Percentiles rank a stretch among this genome's conserved stretches.
phyloP scores from a whole-genome alignment of 164 flowering plant species.

The Santalum album region DNA sequence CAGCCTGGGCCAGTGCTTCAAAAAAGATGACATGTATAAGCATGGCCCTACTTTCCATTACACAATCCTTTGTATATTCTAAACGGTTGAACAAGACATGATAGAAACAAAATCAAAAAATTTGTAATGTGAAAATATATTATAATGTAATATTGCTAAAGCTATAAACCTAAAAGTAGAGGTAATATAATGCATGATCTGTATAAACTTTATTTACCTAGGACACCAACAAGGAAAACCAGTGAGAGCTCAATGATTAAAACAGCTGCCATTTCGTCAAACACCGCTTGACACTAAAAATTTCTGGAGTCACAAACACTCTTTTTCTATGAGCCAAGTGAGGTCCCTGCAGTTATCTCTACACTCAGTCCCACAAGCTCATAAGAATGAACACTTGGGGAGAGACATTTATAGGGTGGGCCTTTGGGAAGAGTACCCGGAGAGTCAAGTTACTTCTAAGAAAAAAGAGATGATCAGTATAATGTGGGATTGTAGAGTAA shows the following conservation, averaged over 20 bases:
- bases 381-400: neutral
- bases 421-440: neutral
- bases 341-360: neutral
- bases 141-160: too few relatives aligned
- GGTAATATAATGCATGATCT: too few relatives aligned
- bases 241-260: slow-evolving; percentile 7
- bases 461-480: neutral
- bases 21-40: too few relatives aligned
- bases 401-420: slow-evolving; percentile 10
- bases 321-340: neutral
- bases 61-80: too few relatives aligned
- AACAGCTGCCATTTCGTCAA: slow-evolving; percentile 21
- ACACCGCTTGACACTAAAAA: neutral
- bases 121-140: too few relatives aligned
- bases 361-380: neutral
- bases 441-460: neutral
- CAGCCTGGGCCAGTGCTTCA: too few relatives aligned
- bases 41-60: too few relatives aligned
- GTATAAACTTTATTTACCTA: slow-evolving; percentile 17
- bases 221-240: slow-evolving; percentile 27
- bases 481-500: neutral
- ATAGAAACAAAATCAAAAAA: too few relatives aligned
- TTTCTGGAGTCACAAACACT: neutral
- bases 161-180: too few relatives aligned
- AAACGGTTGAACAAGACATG: too few relatives aligned